Evolutionary conservation across 371 early-diverging fungal genomes (phyloP), one percentile per base, ranked within the genome.

Genomic region (Rhizopus arrhizus): DNA sequence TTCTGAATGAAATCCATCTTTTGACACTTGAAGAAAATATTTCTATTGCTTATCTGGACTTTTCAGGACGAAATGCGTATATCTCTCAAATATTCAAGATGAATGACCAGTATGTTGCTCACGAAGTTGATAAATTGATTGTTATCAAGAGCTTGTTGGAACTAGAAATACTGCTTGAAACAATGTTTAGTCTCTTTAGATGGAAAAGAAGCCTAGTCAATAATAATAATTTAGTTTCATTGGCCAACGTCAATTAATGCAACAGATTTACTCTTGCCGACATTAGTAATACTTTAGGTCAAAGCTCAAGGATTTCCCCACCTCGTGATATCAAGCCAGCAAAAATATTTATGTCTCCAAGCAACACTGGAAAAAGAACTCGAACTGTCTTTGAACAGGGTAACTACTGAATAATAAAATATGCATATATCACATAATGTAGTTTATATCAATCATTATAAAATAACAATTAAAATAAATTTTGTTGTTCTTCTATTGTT

Each of bases 81-180:
- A 60, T 60, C 12, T 38, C 53, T 60, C 61, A 60, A 35, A 34
- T 60, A 36, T 47, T 47, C 47, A 47, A 54, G 15, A 36, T 53
- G 13, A 34, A 60, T 46, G 53, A 47, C 36, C 35, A 47, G 29
- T 60, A 22, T 45, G 36, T 60, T 52, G 38, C 54, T 53, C 61
- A 60, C 47, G 38, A 47, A 60, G 61, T 53, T 53, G 61, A 54
- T 53, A 54, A 53, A 38, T 7, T 60, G 28, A 12, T n/a, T 43
- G 8, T 53, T 29, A 60, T 52, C 60, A 53, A 60, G 53, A 45
- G 8, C 46, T 46, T 60, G 60, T 53, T 60, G 53, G 52, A 60
- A 34, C 45, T 60, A 4, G 53, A 53, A 33, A 53, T 46, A 43
- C 13, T 43, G 43, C 43, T 1, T 4, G 43, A 43, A 43, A 43